Evolutionary conservation across 441 rosid species (phyloP).

Genomic region (Populus trichocarpa): DNA sequence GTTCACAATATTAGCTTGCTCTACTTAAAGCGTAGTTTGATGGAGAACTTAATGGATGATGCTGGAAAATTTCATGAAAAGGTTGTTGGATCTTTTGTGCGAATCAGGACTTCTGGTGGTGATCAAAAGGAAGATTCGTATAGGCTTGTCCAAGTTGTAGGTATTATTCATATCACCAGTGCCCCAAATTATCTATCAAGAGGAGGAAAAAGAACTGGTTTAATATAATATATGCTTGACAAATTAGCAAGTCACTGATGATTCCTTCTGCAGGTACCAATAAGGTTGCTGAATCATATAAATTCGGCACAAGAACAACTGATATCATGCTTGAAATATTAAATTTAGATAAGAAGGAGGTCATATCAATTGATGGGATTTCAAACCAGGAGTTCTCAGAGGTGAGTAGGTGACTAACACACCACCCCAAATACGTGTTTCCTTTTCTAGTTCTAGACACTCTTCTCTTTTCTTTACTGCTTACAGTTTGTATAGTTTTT

Average conservation of each 20-base stretch:
- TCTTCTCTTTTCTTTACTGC: neutral
- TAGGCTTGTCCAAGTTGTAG: constrained; percentile 93
- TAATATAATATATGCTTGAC: neutral
- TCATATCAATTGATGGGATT: constrained; percentile 64
- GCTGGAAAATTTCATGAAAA: constrained; percentile 63
- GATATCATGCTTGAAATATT: constrained; percentile 69
- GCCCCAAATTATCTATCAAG: constrained; percentile 17
- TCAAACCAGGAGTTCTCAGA: constrained; percentile 90
- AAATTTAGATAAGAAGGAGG: constrained; percentile 76
- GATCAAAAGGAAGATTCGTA: constrained; percentile 72
- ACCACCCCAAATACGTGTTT: neutral
- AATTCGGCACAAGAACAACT: constrained; percentile 56
- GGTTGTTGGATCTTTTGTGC: constrained; percentile 87
- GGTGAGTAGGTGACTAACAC: constrained; percentile 41
- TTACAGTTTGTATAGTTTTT: neutral
- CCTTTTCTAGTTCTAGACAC: neutral
- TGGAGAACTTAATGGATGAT: constrained; percentile 74
- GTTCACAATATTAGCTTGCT: constrained; percentile 77
- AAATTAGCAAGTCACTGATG: constrained; percentile 2
- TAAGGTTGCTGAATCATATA: constrained; percentile 59
- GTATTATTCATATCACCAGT: constrained; percentile 43
- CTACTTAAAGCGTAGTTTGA: constrained; percentile 62
- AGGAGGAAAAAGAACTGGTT: constrained; percentile 15
- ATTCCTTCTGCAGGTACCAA: constrained; percentile 57
- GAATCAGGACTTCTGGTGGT: constrained; percentile 62